These are phyloP conservation scores for Euphorbia corollata DNA, from an alignment of 441 rosid species.

Conservation along the genomic window DNA sequence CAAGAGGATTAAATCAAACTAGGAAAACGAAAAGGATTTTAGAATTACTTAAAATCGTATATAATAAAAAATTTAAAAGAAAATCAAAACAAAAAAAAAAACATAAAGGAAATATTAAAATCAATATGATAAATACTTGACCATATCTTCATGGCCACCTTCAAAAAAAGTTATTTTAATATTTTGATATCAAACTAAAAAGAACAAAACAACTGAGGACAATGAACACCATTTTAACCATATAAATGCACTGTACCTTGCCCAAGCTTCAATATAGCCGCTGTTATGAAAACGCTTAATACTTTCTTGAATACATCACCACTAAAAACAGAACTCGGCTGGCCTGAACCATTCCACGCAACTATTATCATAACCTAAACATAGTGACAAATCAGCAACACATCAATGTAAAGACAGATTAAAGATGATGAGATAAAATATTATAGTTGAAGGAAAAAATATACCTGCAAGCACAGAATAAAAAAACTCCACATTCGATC, in stretches of 20 bases:
- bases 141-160: background rate
- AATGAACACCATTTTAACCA: background rate
- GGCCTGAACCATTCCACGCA: slow-evolving; percentile 82
- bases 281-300: slow-evolving; percentile 85
- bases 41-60: background rate
- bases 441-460: background rate
- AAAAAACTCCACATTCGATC: slow-evolving; percentile 99
- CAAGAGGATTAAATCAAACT: background rate
- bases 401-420: slow-evolving; percentile 18
- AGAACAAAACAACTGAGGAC: slow-evolving; percentile 3
- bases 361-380: slow-evolving; percentile 86
- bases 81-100: background rate
- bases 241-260: slow-evolving; percentile 48
- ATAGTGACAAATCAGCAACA: slow-evolving; percentile 22
- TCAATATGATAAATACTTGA: background rate
- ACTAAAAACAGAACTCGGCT: slow-evolving; percentile 46
- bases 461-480: slow-evolving; percentile 84
- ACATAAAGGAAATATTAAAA: background rate
- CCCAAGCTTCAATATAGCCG: slow-evolving; percentile 92
- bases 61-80: background rate
- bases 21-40: background rate
- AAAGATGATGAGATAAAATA: slow-evolving; percentile 13
- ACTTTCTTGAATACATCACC: slow-evolving; percentile 65
- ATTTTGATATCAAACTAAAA: background rate
- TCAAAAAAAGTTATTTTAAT: background rate